Evolutionary conservation across 768 basidiomycete species (phyloP), one percentile per base, ranked within the genome.

Genomic region (Dendrothele bispora): DNA sequence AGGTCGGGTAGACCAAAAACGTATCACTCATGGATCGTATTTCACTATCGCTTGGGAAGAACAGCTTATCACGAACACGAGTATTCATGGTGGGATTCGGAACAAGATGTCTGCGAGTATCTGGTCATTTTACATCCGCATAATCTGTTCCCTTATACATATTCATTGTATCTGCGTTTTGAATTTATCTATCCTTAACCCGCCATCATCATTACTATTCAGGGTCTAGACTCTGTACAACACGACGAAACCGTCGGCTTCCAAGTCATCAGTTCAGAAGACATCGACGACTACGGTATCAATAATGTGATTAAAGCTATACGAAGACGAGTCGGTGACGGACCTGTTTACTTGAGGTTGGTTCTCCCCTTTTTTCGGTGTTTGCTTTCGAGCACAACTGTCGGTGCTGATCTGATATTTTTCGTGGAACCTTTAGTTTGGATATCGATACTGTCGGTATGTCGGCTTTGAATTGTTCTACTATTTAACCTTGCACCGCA

Each of bases 11-110:
- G 72, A 59, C 25, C 78, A 74, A 61, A 77, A 72, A 32, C 75
- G 64, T 46, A 67, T 86, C 52, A 86, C 74, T 10, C 85, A 88
- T 52, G 86, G 86, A 34, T 78, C 79, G 6, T 87, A 83, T 69
- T 88, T 88, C 66, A 73, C 74, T 62, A 59, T 80, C 34, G 87
- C 87, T 0, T 68, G 67, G 6, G 72, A 80, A 52, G 82, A 85
- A 50, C 75, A 78, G 4, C 74, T 85, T 18, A 71, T 88, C 61
- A 67, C 75, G 37, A 79, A 82, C 51, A 73, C 74, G 5, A 83
- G 80, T 49, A 77, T 88, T 17, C 87, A 88, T 57, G 86, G 80
- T 18, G 86, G 86, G 8, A 80, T 88, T 55, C 72, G 86, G 28
- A 83, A 80, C 58, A 79, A 83, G 50, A 67, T 88, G 46, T 48